Conservation (phyloP, 2,329 filamentous ascomycete genomes). For the Calonectria henricotiae region DNA sequence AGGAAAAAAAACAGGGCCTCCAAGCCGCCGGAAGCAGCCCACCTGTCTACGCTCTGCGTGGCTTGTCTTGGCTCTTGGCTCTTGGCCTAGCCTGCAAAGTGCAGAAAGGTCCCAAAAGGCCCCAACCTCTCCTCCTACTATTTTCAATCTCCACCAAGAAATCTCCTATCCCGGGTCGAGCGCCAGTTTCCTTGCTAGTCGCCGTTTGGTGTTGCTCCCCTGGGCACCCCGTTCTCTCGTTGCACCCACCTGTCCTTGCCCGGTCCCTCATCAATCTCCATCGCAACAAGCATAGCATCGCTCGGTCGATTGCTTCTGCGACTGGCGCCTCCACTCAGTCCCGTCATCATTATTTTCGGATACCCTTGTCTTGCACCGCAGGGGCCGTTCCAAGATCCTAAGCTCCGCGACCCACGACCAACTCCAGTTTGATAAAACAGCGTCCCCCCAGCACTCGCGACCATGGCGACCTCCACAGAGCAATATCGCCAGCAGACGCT, state of each 20-base stretch:
- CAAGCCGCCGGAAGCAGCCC: constrained; percentile 52
- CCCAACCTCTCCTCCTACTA: constrained; percentile 52
- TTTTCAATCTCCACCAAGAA: constrained; percentile 53
- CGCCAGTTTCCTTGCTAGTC: constrained; percentile 53
- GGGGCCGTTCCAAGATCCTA: constrained; percentile 47
- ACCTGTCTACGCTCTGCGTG: constrained; percentile 40
- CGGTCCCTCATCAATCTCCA: constrained; percentile 45
- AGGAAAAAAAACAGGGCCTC: constrained; percentile 34
- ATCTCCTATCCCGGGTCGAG: constrained; percentile 49
- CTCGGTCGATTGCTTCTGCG: constrained; percentile 49
- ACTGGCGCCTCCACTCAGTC: constrained; percentile 44
- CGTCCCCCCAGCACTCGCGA: constrained; percentile 53
- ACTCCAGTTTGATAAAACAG: constrained; percentile 57
- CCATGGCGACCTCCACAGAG: constrained; percentile 58
- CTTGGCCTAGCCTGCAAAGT: constrained; percentile 23
- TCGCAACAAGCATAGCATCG: constrained; percentile 35
- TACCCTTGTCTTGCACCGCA: constrained; percentile 46
- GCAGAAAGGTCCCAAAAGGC: constrained; percentile 24
- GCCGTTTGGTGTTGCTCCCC: constrained; percentile 47
- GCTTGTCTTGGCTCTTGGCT: constrained; percentile 28
- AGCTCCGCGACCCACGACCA: constrained; percentile 44
- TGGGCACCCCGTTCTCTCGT: constrained; percentile 43
- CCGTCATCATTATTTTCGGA: constrained; percentile 48
- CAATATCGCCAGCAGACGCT: constrained; percentile 55
- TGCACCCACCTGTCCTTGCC: constrained; percentile 39